Percentiles rank a stretch among this genome's conserved stretches.
These are phyloP conservation scores for Stagonosporopsis cucurbitacearum DNA, from an alignment of 2,329 filamentous ascomycete species.

Conservation along the genomic window DNA sequence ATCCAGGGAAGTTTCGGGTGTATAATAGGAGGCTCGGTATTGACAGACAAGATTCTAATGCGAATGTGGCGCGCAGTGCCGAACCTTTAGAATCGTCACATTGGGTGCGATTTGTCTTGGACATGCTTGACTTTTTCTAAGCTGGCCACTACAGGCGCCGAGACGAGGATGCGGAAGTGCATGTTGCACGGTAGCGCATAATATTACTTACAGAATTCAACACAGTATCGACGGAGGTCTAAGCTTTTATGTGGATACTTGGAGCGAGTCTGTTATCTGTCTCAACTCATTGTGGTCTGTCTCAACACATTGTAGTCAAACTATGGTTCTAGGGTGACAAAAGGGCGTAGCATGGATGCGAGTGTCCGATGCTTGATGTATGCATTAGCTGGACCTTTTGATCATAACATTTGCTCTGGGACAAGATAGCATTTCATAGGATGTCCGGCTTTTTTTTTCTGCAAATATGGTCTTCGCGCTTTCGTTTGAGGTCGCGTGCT, in stretches of 20 bases:
- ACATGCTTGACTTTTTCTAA: not conserved
- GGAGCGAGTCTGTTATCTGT: not conserved
- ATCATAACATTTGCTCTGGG: too few relatives aligned
- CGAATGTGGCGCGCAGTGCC: conserved; percentile 17
- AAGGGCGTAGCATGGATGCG: not conserved
- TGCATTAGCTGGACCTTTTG: not conserved
- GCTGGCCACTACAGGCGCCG: conserved; percentile 14
- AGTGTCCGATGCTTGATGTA: not conserved
- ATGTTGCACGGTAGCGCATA: not conserved
- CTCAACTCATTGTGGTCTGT: not conserved
- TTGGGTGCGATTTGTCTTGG: conserved; percentile 9
- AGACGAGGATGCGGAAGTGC: conserved; percentile 19
- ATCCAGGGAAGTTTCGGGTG: conserved; percentile 25
- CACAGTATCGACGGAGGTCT: not conserved
- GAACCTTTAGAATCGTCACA: conserved; percentile 19
- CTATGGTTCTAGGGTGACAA: not conserved
- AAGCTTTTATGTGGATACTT: not conserved
- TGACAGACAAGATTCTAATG: conserved; percentile 9
- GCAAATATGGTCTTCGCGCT: too few relatives aligned
- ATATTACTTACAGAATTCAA: not conserved
- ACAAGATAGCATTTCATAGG: too few relatives aligned
- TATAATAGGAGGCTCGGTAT: conserved; percentile 5
- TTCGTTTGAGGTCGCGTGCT: not conserved
- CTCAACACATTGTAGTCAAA: not conserved
- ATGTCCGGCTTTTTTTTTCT: too few relatives aligned